Percentiles rank a stretch among this genome's conserved stretches.
phyloP scores from a whole-genome alignment of 73 alveolate species.

The Paramecium pentaurelia region DNA sequence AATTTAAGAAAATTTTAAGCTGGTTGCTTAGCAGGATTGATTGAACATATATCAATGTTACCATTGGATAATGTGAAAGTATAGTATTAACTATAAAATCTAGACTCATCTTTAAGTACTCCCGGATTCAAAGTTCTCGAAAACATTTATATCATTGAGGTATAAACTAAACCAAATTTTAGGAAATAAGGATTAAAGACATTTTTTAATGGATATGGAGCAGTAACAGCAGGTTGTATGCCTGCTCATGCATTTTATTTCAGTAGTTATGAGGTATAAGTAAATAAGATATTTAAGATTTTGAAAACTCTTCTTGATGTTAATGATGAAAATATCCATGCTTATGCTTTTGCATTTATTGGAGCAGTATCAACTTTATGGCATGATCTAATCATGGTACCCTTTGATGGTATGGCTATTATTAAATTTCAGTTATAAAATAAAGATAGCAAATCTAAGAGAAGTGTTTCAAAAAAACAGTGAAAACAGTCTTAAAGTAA shows the following conservation, averaged over 20 bases:
- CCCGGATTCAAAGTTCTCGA: neutral
- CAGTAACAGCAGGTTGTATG: constrained; percentile 85
- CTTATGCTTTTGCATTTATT: constrained; percentile 64
- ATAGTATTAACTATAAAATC: neutral
- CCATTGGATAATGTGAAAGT: constrained; percentile 87
- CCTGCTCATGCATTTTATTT: constrained; percentile 93
- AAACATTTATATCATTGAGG: neutral
- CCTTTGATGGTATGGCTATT: constrained; percentile 72
- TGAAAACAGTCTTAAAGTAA: constrained; percentile 59
- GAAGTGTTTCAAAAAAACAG: neutral
- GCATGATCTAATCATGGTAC: constrained; percentile 87
- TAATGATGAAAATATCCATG: constrained; percentile 66
- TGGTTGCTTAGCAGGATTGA: constrained; percentile 88
- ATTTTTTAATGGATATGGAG: constrained; percentile 80
- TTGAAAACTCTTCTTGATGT: constrained; percentile 60
- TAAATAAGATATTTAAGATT: neutral
- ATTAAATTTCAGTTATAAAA: constrained; percentile 68
- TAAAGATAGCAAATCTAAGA: constrained; percentile 76
- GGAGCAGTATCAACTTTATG: constrained; percentile 81
- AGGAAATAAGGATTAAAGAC: constrained; percentile 74
- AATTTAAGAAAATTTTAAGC: constrained; percentile 52
- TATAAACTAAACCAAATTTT: constrained; percentile 38
- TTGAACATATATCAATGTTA: constrained; percentile 85
- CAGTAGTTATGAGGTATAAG: constrained; percentile 69
- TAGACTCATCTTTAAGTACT: constrained; percentile 43